Evolutionary conservation across 305 asterid species (phyloP), one percentile per base, ranked within the genome.

Genomic region (Plantago coronopus): DNA sequence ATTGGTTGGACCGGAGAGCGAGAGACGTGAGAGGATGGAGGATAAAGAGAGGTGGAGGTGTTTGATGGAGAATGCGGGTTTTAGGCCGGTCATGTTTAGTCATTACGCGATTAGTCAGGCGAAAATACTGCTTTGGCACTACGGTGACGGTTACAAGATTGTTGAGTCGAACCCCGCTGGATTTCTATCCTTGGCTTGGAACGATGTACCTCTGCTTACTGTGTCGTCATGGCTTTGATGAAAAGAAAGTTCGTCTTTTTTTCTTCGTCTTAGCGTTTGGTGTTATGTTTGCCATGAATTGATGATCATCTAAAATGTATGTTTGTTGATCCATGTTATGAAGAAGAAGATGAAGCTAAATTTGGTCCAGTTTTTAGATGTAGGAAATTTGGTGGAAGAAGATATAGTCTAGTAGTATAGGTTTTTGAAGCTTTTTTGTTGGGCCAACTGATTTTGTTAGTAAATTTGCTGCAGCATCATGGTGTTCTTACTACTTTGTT

Each of bases 41-140:
- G 95, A 88, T 58, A 84, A 79, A 55, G 96, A 88, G 17, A 73
- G 82, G 29, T 91, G 98, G 98, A 81, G 81, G 72, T 25, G 61
- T 6, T 29, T 86, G 17, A 88, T 91, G 98, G 94, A 86, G 64
- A 75, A 61, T 1, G 91, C 95, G 0, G 98, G 97, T 5, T 91
- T 91, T 55, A 54, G 79, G 72, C 69, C 96, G n/a, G 48, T 88
- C 40, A 47, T 62, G n/a, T 81, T 83, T 7, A 91, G 98, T 81
- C 95, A 88, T 73, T 91, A 88, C 48, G 96, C 98, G 5, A 47
- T 76, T 72, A 88, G 97, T 78, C 98, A 91, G 67, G 98, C 98
- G 0, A 78, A 71, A 12, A 78, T 88, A 12, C 91, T 91, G 37
- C 79, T 91, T 0, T 86, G 95, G 98, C 81, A 79, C 74, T 91